Evolutionary conservation across 352 stramenopile genomes (phyloP), one percentile per base, ranked within the genome.

Genomic region (Pythium apleroticum): DNA sequence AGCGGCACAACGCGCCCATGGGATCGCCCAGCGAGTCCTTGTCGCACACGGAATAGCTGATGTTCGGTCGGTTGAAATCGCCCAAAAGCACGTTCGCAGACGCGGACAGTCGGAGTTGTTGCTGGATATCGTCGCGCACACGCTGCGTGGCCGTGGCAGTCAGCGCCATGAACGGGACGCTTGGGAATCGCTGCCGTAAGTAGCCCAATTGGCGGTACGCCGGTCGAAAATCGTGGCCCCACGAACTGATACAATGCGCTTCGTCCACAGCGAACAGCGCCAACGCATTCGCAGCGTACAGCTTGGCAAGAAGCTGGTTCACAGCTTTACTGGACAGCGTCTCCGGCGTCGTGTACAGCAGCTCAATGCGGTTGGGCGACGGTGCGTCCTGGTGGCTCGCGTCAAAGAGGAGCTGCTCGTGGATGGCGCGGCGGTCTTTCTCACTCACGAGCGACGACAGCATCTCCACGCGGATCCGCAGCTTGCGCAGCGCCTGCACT

Each of bases 181-280:
- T 64, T 3, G 71, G 71, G 15, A 81, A 80, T 30, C 33, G 25
- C 3, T 56, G 58, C 8, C 79, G 80, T 20, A 90, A 31, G 20
- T 57, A 66, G 1, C 80, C 77, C 43, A 90, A 54, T 10, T 73
- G 73, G 5, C 73, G 77, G 59, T 88, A 90, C 52, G 79, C 75
- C 6, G 90, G 87, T 0, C 93, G 76, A 64, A 98, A 98, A 72
- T 98, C 92, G 70, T 80, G 65, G 37, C 80, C 81, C 90, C 89
- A 97, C 11, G 97, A 89, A 31, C 84, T 96, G 69, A 98, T 89
- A 72, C 92, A 98, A 64, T 98, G 93, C 5, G 90, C 91, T 64
- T 98, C 93, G 60, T 98, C 93, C 31, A 98, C 60, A 54, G 72
- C 82, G 77, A 73, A 97, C 63, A 77, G 84, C 33, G 77, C 72